Conservation (phyloP, 2,329 filamentous ascomycete species). For the Trichoderma koningiopsis region DNA sequence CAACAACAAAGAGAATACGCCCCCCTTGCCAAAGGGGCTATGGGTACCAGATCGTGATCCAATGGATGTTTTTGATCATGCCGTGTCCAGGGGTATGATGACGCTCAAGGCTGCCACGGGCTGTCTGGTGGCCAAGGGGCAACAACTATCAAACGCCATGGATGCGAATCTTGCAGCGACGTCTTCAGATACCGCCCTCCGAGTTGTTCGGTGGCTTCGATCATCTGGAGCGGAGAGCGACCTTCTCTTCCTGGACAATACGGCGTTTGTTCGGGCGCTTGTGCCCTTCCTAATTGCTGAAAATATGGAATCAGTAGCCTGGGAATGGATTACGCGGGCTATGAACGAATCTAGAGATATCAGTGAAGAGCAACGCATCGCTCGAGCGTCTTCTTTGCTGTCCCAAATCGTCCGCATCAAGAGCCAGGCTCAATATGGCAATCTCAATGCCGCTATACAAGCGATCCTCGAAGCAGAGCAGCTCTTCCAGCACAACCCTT, state of each 20-base stretch:
- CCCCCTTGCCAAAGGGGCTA: constrained; percentile 28
- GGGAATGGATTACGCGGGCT: constrained; percentile 55
- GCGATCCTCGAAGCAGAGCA: constrained; percentile 51
- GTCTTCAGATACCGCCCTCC: constrained; percentile 48
- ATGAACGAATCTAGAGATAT: constrained; percentile 35
- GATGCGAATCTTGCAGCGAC: constrained; percentile 38
- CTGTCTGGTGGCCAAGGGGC: constrained; percentile 53
- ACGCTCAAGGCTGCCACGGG: constrained; percentile 55
- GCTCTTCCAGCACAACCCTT: constrained; percentile 42
- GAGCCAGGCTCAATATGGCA: constrained; percentile 43
- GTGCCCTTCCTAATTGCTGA: constrained; percentile 56
- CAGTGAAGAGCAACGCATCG: constrained; percentile 31
- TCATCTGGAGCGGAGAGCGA: constrained; percentile 51
- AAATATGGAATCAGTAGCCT: constrained; percentile 52
- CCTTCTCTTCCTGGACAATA: constrained; percentile 49
- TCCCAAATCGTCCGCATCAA: constrained; percentile 48
- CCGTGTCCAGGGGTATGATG: constrained; percentile 60
- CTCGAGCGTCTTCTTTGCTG: constrained; percentile 40
- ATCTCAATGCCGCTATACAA: constrained; percentile 53
- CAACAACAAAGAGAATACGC: constrained; percentile 31
- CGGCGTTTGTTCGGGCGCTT: constrained; percentile 44
- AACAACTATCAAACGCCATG: constrained; percentile 40
- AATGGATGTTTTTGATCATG: constrained; percentile 59
- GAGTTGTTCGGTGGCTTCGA: constrained; percentile 57
- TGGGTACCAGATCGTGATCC: constrained; percentile 43